A percentile compares a stretch with the other conserved stretches of the same genome.
These are phyloP conservation scores for Fragaria ananassa DNA, from an alignment of 306 rosid species.

Conservation along the genomic window DNA sequence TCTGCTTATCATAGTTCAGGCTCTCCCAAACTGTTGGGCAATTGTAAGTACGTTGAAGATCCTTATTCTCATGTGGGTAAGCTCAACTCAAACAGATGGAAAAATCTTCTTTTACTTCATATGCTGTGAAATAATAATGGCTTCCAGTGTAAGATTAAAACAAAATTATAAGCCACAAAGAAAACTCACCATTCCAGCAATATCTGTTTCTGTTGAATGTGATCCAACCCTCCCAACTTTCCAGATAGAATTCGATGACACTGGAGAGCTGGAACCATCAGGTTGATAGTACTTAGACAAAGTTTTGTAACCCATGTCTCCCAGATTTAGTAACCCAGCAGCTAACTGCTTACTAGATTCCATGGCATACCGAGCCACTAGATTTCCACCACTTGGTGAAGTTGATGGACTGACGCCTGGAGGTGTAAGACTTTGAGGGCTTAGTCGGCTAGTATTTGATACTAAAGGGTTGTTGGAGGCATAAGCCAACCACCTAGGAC, in stretches of 20 bases:
- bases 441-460: slow-evolving; percentile 66
- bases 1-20: neutral
- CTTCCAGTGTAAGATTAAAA: slow-evolving; percentile 1
- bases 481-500: slow-evolving; percentile 94
- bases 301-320: slow-evolving; percentile 94
- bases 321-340: slow-evolving; percentile 72
- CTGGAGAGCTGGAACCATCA: slow-evolving; percentile 88
- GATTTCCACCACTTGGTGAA: slow-evolving; percentile 82
- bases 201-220: slow-evolving; percentile 62
- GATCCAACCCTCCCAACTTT: slow-evolving; percentile 71
- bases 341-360: slow-evolving; percentile 98
- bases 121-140: neutral
- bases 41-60: neutral
- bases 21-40: slow-evolving; percentile 4
- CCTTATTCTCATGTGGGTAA: neutral
- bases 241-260: slow-evolving; percentile 73
- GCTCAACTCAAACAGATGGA: slow-evolving; percentile 1
- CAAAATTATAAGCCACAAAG: slow-evolving; percentile 6
- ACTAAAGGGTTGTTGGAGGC: slow-evolving; percentile 75
- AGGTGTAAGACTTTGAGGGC: slow-evolving; percentile 93
- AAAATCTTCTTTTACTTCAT: neutral
- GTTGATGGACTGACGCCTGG: slow-evolving; percentile 89
- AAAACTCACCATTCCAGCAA: slow-evolving; percentile 85
- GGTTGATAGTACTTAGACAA: slow-evolving; percentile 92
- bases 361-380: slow-evolving; percentile 95